Percentiles rank a stretch among this genome's conserved stretches.
These are phyloP conservation scores for Boletellus deceptivus DNA, from an alignment of 1,284 basidiomycete genomes.

Conservation along the genomic window DNA sequence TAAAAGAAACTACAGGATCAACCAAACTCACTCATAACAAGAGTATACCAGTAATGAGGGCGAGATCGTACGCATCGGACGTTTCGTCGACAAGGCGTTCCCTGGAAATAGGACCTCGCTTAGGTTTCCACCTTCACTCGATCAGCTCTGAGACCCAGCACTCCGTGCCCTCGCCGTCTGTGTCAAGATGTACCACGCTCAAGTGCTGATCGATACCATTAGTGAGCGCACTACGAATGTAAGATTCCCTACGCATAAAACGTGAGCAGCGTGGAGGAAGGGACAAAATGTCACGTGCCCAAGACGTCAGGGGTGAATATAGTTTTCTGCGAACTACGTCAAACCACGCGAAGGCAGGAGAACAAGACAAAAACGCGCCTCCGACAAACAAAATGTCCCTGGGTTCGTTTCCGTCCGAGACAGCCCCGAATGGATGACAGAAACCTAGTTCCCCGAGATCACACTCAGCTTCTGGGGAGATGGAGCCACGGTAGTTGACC, in stretches of 20 bases:
- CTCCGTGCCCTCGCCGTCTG: not conserved
- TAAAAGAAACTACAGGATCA: not conserved
- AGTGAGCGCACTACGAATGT: not conserved
- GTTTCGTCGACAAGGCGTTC: not conserved
- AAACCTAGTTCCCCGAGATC: not conserved
- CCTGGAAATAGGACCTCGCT: too few relatives aligned
- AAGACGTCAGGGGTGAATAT: not conserved
- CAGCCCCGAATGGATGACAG: not conserved
- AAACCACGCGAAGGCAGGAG: not conserved
- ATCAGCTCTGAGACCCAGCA: constrained; percentile 1
- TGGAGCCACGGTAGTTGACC: not conserved
- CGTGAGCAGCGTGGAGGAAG: not conserved
- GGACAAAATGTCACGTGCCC: not conserved
- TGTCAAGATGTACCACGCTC: not conserved
- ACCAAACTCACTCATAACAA: not conserved
- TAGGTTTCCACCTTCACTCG: not conserved
- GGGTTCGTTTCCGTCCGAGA: not conserved
- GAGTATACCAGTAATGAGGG: not conserved
- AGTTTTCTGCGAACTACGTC: not conserved
- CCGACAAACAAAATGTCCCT: not conserved
- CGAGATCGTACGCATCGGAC: not conserved
- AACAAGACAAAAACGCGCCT: not conserved
- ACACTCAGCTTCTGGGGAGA: not conserved
- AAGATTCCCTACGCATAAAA: not conserved
- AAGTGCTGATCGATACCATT: not conserved